phyloP scores from a whole-genome alignment of 495 filamentous ascomycete species.

The Copromyces sp. region DNA sequence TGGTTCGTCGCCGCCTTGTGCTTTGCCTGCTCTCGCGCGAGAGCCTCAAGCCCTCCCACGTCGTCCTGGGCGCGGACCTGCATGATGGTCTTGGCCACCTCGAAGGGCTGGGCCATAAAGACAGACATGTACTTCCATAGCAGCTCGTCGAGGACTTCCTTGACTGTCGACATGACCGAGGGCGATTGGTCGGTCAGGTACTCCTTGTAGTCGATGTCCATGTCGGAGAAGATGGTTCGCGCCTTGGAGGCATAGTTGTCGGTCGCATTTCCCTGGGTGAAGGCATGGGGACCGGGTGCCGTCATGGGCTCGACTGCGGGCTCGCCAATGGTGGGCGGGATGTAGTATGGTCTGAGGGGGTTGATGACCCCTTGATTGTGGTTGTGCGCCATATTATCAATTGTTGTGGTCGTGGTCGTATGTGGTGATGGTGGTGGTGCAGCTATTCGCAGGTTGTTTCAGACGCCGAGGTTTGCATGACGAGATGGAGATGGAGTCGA shows the following conservation, averaged over 20 bases:
- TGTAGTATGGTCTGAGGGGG: slow-evolving; percentile 89
- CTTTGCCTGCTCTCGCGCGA: slow-evolving; percentile 12
- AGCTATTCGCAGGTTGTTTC: not conserved
- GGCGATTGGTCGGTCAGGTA: slow-evolving; percentile 71
- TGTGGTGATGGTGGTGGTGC: slow-evolving; percentile 6
- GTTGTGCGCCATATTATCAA: slow-evolving; percentile 29
- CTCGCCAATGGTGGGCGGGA: slow-evolving; percentile 68
- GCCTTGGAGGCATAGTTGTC: slow-evolving; percentile 60
- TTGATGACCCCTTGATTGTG: slow-evolving; percentile 53
- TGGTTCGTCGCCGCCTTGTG: slow-evolving; percentile 26
- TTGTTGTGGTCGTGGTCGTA: not conserved
- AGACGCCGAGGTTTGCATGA: slow-evolving; percentile 1
- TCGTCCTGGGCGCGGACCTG: slow-evolving; percentile 59
- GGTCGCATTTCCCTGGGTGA: slow-evolving; percentile 37
- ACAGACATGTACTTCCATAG: slow-evolving; percentile 78
- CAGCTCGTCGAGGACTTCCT: slow-evolving; percentile 65
- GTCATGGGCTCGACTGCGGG: slow-evolving; percentile 23
- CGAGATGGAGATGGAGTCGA: slow-evolving; percentile 5
- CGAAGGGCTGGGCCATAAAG: slow-evolving; percentile 86
- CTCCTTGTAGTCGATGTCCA: slow-evolving; percentile 84
- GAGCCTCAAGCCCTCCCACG: slow-evolving; percentile 22
- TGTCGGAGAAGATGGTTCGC: slow-evolving; percentile 71
- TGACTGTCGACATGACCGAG: slow-evolving; percentile 58
- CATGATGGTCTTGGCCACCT: slow-evolving; percentile 87
- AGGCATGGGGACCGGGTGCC: slow-evolving; percentile 34